Conservation (phyloP, 306 rosid genomes). For the Acacia crassicarpa region DNA sequence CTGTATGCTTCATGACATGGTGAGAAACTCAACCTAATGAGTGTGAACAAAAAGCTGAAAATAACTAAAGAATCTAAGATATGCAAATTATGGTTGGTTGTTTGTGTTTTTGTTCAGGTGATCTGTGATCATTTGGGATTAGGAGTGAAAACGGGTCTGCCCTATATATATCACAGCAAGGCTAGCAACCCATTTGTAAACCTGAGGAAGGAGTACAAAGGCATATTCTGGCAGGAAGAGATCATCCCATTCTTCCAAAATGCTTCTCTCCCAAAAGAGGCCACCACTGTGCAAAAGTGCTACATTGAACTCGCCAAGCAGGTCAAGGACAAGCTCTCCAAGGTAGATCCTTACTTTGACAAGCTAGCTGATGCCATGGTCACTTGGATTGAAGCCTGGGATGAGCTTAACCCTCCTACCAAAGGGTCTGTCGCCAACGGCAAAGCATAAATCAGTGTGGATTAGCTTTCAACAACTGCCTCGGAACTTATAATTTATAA, state of each 20-base stretch:
- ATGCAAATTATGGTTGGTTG: constrained; percentile 1
- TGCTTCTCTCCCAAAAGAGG: constrained; percentile 59
- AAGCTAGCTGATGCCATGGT: constrained; percentile 72
- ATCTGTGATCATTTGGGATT: constrained; percentile 23
- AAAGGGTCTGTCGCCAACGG: constrained; percentile 24
- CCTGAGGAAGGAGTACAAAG: constrained; percentile 71
- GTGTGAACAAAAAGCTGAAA: constrained; percentile 1
- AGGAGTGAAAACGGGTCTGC: constrained; percentile 26
- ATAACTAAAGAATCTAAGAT: constrained; percentile 20
- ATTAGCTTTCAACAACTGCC: not conserved
- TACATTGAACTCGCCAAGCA: constrained; percentile 81
- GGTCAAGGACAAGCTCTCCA: constrained; percentile 81
- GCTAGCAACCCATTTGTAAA: constrained; percentile 63
- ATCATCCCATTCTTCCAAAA: constrained; percentile 72
- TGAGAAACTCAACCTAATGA: not conserved
- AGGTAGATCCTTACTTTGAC: constrained; percentile 81
- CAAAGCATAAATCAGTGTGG: constrained; percentile 39
- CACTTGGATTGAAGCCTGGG: constrained; percentile 84
- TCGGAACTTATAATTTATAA: not conserved
- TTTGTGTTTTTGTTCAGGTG: constrained; percentile 15
- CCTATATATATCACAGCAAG: constrained; percentile 27
- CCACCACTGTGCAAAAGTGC: constrained; percentile 87
- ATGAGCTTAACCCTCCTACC: constrained; percentile 64
- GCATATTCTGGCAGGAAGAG: constrained; percentile 80
- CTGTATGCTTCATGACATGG: not conserved